Evolutionary conservation across 2,329 filamentous ascomycete genomes (phyloP).

Genomic region (Plectosphaerella sp.): DNA sequence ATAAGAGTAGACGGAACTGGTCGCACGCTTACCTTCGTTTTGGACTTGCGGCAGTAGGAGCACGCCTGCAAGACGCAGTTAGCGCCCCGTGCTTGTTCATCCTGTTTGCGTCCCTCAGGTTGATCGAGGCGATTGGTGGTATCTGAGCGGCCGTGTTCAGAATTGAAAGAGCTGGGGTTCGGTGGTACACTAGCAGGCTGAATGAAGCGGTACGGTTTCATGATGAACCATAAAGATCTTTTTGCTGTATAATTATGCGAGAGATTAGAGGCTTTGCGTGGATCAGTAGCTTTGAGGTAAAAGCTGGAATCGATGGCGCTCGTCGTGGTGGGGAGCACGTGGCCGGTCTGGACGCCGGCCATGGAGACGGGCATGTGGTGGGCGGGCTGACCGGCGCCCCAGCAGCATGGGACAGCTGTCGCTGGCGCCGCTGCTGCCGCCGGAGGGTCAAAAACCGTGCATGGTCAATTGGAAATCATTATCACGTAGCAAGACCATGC

Average conservation of each 20-base stretch:
- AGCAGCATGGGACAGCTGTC: constrained; percentile 41
- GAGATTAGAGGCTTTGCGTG: too few species aligned
- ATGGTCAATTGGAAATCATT: too few species aligned
- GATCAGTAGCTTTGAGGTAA: constrained; percentile 10
- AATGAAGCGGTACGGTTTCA: too few species aligned
- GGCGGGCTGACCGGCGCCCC: constrained; percentile 22
- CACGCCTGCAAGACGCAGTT: neutral
- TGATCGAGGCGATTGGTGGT: too few species aligned
- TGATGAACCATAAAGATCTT: too few species aligned
- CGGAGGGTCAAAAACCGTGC: constrained; percentile 7
- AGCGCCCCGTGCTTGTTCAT: too few species aligned
- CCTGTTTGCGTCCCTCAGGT: too few species aligned
- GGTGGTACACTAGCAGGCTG: too few species aligned
- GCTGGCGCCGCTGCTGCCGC: constrained; percentile 14
- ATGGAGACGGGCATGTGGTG: constrained; percentile 18
- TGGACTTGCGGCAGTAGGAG: neutral
- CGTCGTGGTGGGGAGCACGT: constrained; percentile 15
- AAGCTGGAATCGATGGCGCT: constrained; percentile 22
- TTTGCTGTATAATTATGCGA: too few species aligned
- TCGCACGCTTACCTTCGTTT: neutral
- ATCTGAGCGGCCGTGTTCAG: too few species aligned
- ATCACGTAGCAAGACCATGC: too few species aligned
- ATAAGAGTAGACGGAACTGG: neutral
- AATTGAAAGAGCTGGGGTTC: too few species aligned
- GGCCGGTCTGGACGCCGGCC: constrained; percentile 20